Conservation (phyloP, 1,284 basidiomycete genomes). For the Termitomyces sp. region DNA sequence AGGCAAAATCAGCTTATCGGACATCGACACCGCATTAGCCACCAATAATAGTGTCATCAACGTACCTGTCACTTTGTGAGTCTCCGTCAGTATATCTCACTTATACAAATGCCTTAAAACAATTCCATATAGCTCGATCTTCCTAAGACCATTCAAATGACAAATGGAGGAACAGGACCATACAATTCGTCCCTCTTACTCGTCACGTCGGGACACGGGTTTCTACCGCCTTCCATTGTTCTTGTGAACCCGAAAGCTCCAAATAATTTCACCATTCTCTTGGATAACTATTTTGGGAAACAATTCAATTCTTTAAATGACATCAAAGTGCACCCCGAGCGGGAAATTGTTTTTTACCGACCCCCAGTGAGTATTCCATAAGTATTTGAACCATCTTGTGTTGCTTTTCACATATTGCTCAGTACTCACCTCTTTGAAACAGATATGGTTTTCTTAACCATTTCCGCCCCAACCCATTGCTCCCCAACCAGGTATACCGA, state of each 20-base stretch:
- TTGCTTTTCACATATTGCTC: not conserved
- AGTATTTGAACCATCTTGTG: not conserved
- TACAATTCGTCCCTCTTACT: slow-evolving; percentile 60
- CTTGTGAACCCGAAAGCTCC: slow-evolving; percentile 61
- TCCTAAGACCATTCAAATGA: slow-evolving; percentile 54
- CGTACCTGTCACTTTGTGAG: slow-evolving; percentile 51
- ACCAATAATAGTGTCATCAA: slow-evolving; percentile 38
- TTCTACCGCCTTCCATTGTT: too few relatives aligned
- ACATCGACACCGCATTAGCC: slow-evolving; percentile 35
- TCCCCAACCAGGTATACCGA: slow-evolving; percentile 72
- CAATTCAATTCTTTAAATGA: slow-evolving; percentile 85
- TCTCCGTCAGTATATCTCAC: not conserved
- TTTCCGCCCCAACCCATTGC: slow-evolving; percentile 59
- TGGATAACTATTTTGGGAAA: slow-evolving; percentile 71
- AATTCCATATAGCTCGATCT: slow-evolving; percentile 43
- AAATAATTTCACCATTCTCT: slow-evolving; percentile 59
- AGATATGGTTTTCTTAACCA: slow-evolving; percentile 62
- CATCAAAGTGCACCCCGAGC: slow-evolving; percentile 65
- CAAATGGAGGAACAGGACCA: slow-evolving; percentile 71
- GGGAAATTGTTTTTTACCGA: slow-evolving; percentile 72
- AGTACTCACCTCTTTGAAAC: not conserved
- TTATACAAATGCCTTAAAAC: not conserved
- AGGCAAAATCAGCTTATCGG: slow-evolving; percentile 41
- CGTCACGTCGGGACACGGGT: slow-evolving; percentile 61
- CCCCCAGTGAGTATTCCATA: slow-evolving; percentile 40